phyloP scores from a whole-genome alignment of 306 rosid genomes.

The Herpetospermum pedunculosum region DNA sequence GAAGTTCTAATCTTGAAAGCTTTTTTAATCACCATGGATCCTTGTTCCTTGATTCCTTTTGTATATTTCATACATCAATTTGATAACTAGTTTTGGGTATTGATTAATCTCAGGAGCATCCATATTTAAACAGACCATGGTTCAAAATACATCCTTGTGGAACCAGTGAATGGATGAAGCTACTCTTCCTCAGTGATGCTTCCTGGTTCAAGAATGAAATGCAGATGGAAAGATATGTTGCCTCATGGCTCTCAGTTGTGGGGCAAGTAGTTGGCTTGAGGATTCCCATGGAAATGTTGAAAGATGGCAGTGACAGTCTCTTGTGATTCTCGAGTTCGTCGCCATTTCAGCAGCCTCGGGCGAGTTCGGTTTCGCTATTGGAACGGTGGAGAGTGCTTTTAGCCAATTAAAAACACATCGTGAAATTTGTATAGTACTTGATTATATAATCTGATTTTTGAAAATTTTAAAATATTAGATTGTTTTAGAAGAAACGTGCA shows the following conservation, averaged over 20 bases:
- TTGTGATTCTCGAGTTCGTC: neutral
- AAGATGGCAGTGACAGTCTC: neutral
- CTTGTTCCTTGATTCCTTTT: too few relatives aligned
- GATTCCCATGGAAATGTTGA: conserved; percentile 41
- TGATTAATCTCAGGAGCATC: conserved; percentile 57
- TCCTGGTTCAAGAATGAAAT: conserved; percentile 23
- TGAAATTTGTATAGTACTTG: neutral
- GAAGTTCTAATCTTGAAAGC: too few relatives aligned
- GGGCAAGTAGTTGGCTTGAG: conserved; percentile 75
- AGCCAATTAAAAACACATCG: neutral
- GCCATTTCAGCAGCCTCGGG: neutral
- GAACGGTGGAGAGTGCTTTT: neutral
- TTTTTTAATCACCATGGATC: too few relatives aligned
- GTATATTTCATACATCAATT: too few relatives aligned
- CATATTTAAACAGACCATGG: conserved; percentile 78
- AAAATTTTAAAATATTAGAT: neutral
- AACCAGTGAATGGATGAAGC: conserved; percentile 82
- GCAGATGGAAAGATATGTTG: conserved; percentile 33
- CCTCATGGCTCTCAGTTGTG: conserved; percentile 73
- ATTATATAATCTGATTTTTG: neutral
- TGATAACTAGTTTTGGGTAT: neutral
- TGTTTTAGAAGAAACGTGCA: neutral
- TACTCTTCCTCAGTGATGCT: conserved; percentile 32
- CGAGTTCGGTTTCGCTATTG: neutral
- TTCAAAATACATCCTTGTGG: conserved; percentile 90